Evolutionary conservation across 148 eudicot genomes (phyloP).

Genomic region (Cornus florida): DNA sequence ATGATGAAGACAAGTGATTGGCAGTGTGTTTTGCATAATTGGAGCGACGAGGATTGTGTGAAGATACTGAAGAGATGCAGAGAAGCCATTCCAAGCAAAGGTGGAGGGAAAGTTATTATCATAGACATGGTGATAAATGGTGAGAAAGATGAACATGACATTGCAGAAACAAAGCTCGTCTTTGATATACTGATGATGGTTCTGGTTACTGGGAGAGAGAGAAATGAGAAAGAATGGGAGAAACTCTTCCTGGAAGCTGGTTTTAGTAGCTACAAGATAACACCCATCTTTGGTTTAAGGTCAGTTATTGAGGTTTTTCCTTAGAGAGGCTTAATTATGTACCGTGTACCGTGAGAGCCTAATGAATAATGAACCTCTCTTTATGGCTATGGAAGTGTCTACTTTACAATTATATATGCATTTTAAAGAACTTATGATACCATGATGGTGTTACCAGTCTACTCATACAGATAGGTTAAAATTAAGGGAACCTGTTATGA

Average conservation of each 20-base stretch:
- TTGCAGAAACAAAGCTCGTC: not conserved
- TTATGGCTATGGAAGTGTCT: no score
- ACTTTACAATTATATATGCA: no score
- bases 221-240: constrained; percentile 11
- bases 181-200: constrained; percentile 2
- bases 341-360: not conserved
- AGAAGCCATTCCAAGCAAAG: not conserved
- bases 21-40: constrained; percentile 7
- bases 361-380: not conserved
- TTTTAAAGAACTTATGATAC: no score
- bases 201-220: not conserved
- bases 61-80: constrained; percentile 5
- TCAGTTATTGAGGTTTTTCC: constrained; percentile 4
- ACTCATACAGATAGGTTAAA: no score
- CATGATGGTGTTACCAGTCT: no score
- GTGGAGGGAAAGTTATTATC: constrained; percentile 7
- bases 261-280: constrained; percentile 4
- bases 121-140: constrained; percentile 8
- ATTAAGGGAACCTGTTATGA: no score
- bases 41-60: constrained; percentile 2
- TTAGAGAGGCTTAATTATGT: not conserved
- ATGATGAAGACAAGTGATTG: not conserved
- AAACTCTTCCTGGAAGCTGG: constrained; percentile 1
- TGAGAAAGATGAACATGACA: not conserved
- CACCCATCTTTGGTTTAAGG: constrained; percentile 1